Evolutionary conservation across 2,329 filamentous ascomycete species (phyloP), one percentile per base, ranked within the genome.

Genomic region (Epichloe aotearoae): DNA sequence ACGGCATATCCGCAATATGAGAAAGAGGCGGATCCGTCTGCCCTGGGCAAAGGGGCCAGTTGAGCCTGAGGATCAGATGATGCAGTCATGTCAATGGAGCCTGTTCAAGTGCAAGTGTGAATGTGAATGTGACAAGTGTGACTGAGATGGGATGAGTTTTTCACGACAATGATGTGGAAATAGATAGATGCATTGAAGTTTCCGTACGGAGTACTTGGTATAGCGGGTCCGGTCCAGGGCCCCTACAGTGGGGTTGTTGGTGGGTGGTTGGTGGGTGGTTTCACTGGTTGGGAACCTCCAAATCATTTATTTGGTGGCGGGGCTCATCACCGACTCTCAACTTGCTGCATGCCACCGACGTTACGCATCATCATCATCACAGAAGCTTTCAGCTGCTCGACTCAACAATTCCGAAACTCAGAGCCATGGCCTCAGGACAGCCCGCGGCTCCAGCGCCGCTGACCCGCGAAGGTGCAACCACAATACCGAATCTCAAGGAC

Each of bases 21-120:
- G 64, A 88, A 89, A 10, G 80, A 84, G 11, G 86, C 86, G 46
- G 88, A 94, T 54, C 88, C 88, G 64, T 94, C 87, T 26, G 86
- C 78, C 54, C 83, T 83, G 53, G 80, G 74, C 3, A 94, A 74
- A 56, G 75, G 74, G 33, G 77, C 77, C 11, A 84, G 64, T 20
- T 72, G 65, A 36, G 74, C 77, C 50, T 72, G 69, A 37, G 79
- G 78, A 54, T 74, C 72, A 49, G 61, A 62, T 44, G 68, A 66
- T 41, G 65, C 64, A 2, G 71, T 65, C 75, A 79, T 80, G 46
- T 53, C 10, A 4, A 11, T 30, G 57, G 56, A 47, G 26, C 8
- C 42, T 12, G 49, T 44, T 55, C 30, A 36, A n/a, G 36, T 38
- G 12, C 47, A 43, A 41, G 37, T 41, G n/a, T n/a, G n/a, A n/a